phyloP scores from a whole-genome alignment of 2,329 filamentous ascomycete genomes.

The Botrytis aclada region DNA sequence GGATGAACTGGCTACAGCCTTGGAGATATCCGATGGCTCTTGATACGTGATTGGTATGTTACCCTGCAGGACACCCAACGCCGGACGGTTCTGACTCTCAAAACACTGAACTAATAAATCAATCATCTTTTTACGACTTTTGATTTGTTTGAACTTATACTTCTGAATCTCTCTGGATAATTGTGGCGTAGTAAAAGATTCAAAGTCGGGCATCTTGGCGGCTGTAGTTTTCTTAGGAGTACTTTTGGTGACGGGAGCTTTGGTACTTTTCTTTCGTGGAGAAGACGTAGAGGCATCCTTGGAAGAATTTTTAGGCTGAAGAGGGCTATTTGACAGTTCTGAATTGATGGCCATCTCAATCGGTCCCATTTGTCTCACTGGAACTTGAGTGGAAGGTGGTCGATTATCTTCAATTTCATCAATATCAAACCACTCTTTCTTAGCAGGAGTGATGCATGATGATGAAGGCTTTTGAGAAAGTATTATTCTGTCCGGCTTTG shows the following conservation, averaged over 20 bases:
- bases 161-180: constrained; percentile 58
- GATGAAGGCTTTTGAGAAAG: not conserved
- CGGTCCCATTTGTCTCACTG: constrained; percentile 15
- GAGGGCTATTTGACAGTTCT: constrained; percentile 24
- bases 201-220: constrained; percentile 51
- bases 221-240: not conserved
- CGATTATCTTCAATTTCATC: constrained; percentile 22
- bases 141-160: constrained; percentile 72
- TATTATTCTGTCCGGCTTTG: constrained; percentile 17
- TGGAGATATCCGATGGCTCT: not conserved
- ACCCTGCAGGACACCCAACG: constrained; percentile 30
- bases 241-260: constrained; percentile 18
- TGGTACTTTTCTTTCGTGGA: not conserved
- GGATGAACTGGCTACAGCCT: constrained; percentile 5
- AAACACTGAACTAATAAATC: constrained; percentile 68
- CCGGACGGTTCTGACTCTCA: constrained; percentile 51
- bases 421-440: constrained; percentile 32
- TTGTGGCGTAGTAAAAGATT: constrained; percentile 59
- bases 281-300: constrained; percentile 1
- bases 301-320: not conserved
- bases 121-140: constrained; percentile 66
- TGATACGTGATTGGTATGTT: constrained; percentile 25
- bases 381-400: constrained; percentile 17
- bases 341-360: constrained; percentile 25
- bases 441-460: not conserved